Conservation (phyloP, 2,329 filamentous ascomycete genomes). For the Alternaria longipes region DNA sequence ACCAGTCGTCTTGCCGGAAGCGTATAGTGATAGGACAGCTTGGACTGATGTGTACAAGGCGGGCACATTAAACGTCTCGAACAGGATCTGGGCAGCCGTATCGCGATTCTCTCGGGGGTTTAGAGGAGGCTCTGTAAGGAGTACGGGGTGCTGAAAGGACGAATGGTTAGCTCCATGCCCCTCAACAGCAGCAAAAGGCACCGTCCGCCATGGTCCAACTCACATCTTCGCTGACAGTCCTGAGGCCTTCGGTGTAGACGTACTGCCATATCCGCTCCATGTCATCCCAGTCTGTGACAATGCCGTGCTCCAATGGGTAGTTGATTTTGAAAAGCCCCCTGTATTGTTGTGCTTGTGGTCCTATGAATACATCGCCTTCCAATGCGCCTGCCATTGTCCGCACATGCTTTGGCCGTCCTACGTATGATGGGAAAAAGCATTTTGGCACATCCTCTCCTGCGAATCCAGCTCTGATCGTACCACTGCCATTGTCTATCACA, state of each 20-base stretch:
- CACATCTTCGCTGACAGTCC: conserved; percentile 96
- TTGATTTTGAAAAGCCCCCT: conserved; percentile 93
- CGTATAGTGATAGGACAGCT: conserved; percentile 94
- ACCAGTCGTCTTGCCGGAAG: conserved; percentile 93
- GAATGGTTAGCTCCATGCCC: conserved; percentile 22
- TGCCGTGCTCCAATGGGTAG: conserved; percentile 95
- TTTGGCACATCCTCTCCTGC: conserved; percentile 95
- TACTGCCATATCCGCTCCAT: conserved; percentile 99
- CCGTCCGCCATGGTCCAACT: conserved; percentile 33
- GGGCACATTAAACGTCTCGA: conserved; percentile 98
- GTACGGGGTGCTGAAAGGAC: conserved; percentile 78
- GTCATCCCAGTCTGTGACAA: conserved; percentile 99
- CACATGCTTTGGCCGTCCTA: conserved; percentile 93
- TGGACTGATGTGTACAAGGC: conserved; percentile 97
- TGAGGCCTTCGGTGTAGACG: conserved; percentile 94
- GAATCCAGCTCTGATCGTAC: conserved; percentile 96
- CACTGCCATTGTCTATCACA: conserved; percentile 98
- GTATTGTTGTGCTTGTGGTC: conserved; percentile 87
- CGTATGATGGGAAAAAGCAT: conserved; percentile 97
- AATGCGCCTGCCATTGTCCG: conserved; percentile 95
- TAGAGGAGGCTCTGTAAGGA: conserved; percentile 93
- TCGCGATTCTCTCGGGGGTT: conserved; percentile 97
- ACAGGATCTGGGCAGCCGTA: conserved; percentile 94
- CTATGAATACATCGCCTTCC: conserved; percentile 97
- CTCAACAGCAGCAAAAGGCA: conserved; percentile 16